A percentile compares a stretch with the other conserved stretches of the same genome.
Conservation (phyloP, 768 basidiomycete genomes). For the Boletus insuetus region DNA sequence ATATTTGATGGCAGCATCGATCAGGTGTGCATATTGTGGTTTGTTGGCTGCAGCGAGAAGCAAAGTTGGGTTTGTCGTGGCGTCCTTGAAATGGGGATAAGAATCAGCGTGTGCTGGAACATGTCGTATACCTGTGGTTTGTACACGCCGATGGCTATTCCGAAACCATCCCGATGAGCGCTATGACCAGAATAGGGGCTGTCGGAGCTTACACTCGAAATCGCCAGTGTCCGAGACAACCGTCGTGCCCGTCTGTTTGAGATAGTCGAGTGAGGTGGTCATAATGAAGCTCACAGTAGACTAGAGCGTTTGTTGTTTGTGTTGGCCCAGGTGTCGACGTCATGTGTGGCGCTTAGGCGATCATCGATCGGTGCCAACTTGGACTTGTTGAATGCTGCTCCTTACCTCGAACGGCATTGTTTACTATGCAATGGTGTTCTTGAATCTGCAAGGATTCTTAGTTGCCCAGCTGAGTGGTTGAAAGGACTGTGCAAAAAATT, state of each 20-base stretch:
- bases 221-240: constrained; percentile 96
- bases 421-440: no score
- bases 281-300: constrained; percentile 36
- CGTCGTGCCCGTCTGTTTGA: constrained; percentile 87
- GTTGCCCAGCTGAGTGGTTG: no score
- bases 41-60: constrained; percentile 91
- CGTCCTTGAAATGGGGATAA: constrained; percentile 54
- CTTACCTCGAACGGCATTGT: no score
- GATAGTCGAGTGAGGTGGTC: constrained; percentile 73
- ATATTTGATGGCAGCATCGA: constrained; percentile 67
- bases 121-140: constrained; percentile 69
- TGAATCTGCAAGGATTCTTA: no score
- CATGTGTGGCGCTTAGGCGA: no score
- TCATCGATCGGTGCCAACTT: no score
- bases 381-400: no score
- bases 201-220: constrained; percentile 60
- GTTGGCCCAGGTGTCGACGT: no score
- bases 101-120: neutral
- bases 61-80: constrained; percentile 93
- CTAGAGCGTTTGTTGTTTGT: no score
- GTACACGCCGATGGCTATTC: constrained; percentile 83
- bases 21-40: constrained; percentile 73
- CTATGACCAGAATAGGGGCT: constrained; percentile 8
- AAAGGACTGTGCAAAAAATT: no score
- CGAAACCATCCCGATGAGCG: constrained; percentile 15